Evolutionary conservation across 306 rosid species (phyloP).

Genomic region (Acacia acuminata): DNA sequence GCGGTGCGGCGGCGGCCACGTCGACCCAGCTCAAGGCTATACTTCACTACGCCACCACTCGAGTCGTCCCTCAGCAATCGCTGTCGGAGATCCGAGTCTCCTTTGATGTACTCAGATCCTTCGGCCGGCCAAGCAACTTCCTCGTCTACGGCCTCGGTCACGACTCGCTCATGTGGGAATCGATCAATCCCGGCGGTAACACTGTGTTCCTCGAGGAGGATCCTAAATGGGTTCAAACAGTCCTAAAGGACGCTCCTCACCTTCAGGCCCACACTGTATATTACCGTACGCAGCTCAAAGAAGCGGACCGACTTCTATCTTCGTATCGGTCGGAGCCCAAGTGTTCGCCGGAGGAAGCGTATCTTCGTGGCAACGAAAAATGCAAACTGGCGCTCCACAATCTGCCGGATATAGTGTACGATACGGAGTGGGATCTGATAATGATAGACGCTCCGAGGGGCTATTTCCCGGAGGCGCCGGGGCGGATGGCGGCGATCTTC

Average conservation of each 20-base stretch:
- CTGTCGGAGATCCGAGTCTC: slow-evolving; percentile 63
- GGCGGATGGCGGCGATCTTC: slow-evolving; percentile 85
- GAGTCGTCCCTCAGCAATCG: slow-evolving; percentile 70
- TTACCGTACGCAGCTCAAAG: slow-evolving; percentile 70
- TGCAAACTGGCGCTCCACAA: slow-evolving; percentile 73
- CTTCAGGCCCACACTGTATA: slow-evolving; percentile 62
- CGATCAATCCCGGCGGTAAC: slow-evolving; percentile 74
- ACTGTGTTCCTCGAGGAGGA: slow-evolving; percentile 91
- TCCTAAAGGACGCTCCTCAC: slow-evolving; percentile 61
- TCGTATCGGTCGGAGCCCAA: slow-evolving; percentile 41
- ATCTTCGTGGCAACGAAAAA: slow-evolving; percentile 50
- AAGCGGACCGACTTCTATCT: slow-evolving; percentile 53
- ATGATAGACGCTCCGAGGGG: slow-evolving; percentile 94
- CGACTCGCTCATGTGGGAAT: slow-evolving; percentile 96
- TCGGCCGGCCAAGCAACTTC: slow-evolving; percentile 65
- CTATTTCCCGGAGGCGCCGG: slow-evolving; percentile 83
- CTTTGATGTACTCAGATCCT: slow-evolving; percentile 57
- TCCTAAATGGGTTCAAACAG: slow-evolving; percentile 80
- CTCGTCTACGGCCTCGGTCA: slow-evolving; percentile 88
- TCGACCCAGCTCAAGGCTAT: slow-evolving; percentile 60
- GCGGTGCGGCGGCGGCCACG: slow-evolving; percentile 25
- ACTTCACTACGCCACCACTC: slow-evolving; percentile 89
- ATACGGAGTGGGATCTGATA: slow-evolving; percentile 84
- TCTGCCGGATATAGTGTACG: slow-evolving; percentile 71
- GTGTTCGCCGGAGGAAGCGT: slow-evolving; percentile 52